Base-by-base conservation (phyloP, 2,329 filamentous ascomycete genomes). In the Neurospora sp. region DNA sequence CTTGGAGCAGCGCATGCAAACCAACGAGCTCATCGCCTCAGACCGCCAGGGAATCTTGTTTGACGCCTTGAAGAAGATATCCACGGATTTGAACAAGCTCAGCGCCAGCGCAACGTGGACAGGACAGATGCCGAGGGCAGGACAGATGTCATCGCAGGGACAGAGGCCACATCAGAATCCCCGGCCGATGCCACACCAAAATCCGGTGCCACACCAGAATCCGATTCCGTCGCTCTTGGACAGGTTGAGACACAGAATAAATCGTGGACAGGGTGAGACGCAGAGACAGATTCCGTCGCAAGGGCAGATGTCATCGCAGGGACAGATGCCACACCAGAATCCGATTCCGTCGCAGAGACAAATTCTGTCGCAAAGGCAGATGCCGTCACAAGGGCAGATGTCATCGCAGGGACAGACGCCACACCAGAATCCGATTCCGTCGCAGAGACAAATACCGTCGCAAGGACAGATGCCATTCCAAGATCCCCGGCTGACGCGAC, bases 41-140 rank as follows among this genome's bases (percentile, higher is more conserved):
- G 12, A 72, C 43, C 73, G 74, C n/a, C 74, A 75, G 68, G 67
- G 71, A n/a, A 73, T 75, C 11, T 52, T 74, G 19, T 75, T 75
- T 62, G 69, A 70, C 65, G 66, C 71, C 38, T 67, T 75, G 17
- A 68, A 73, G 67, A 73, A 73, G 65, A 52, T 75, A 2, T 69
- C 71, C 2, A 41, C 10, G n/a, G 73, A 74, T 39, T n/a, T 74
- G 6, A 57, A 66, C 28, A 23, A 15, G 36, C 37, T 38, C 38
- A 52, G 41, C 41, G 11, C 52, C 23, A 36, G 33, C 33, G 33
- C 33, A 33, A 33, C 6, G 33, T 6, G 33, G 33, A 33, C 33
- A 33, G 33, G 6, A 33, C 33, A 33, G 33, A 33, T 33, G 33
- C 6, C 33, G 6, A 6, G 6, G 33, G 6, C 5, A 6, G 33